Evolutionary conservation across 176 grass and related monocot genomes (phyloP).

Genomic region (Hsuehochloa calcarea): DNA sequence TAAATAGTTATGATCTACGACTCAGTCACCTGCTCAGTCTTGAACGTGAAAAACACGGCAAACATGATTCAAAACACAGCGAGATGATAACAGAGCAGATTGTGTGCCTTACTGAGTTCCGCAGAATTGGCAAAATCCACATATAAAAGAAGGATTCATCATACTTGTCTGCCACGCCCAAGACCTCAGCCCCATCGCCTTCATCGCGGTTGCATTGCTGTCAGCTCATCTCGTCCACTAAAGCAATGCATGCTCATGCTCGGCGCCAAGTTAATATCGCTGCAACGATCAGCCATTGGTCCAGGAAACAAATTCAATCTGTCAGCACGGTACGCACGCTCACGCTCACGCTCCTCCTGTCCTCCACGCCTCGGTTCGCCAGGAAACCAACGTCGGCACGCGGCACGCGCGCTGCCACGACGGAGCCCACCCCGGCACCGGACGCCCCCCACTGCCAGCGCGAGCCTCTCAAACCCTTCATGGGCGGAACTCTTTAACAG

Average conservation of each 20-base stretch:
- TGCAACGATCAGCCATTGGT: not conserved
- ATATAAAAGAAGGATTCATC: conserved; percentile 5
- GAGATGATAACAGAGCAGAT: not conserved
- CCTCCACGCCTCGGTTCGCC: not conserved
- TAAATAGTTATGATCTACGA: not conserved
- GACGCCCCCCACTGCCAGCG: not conserved
- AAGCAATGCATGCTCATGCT: too few relatives aligned
- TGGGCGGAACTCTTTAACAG: too few relatives aligned
- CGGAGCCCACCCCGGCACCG: not conserved
- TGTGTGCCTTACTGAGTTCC: not conserved
- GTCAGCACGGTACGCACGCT: not conserved
- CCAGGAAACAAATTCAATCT: not conserved
- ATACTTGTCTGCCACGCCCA: conserved; percentile 52
- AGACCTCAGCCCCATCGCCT: not conserved
- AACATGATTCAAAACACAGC: not conserved
- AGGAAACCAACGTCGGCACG: not conserved
- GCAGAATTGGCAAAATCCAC: conserved; percentile 38
- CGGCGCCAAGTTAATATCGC: not conserved
- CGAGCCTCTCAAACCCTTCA: not conserved
- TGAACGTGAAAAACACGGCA: not conserved
- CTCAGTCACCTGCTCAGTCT: not conserved
- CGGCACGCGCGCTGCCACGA: not conserved
- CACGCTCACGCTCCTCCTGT: not conserved
- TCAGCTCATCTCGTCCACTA: not conserved
- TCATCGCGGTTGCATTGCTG: not conserved